phyloP scores from a whole-genome alignment of 208 protist species.

The Naegleria gruberi region DNA sequence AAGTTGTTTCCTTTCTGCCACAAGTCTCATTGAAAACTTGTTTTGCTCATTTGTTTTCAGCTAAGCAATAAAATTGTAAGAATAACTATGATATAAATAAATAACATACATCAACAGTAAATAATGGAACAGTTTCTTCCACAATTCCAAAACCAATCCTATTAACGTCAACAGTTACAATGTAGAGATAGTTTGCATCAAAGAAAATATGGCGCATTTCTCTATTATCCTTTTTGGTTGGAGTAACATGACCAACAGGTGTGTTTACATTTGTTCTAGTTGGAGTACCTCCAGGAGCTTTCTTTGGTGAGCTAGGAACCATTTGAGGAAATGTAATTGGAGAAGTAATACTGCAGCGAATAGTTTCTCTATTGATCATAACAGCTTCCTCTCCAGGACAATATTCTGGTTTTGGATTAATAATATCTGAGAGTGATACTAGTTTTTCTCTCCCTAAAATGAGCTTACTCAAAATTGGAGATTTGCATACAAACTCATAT shows the following conservation, averaged over 20 bases:
- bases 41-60: neutral
- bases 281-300: neutral
- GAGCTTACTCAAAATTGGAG: neutral
- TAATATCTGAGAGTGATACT: neutral
- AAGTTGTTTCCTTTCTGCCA: neutral
- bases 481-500: neutral
- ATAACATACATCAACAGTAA: neutral
- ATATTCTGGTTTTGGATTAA: neutral
- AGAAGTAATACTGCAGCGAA: neutral
- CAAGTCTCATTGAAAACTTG: neutral
- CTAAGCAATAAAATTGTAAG: neutral
- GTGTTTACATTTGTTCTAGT: neutral
- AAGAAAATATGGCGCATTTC: neutral
- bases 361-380: neutral
- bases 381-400: neutral
- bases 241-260: neutral
- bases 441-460: neutral
- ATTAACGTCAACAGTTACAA: neutral
- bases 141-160: constrained; percentile 3
- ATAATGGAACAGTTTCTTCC: neutral
- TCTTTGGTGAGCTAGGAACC: neutral
- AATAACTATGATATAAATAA: neutral
- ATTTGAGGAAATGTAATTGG: neutral
- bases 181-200: neutral
- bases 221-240: neutral